Conservation (phyloP, 2,329 filamentous ascomycete genomes). For the Aquanectria penicillioides region DNA sequence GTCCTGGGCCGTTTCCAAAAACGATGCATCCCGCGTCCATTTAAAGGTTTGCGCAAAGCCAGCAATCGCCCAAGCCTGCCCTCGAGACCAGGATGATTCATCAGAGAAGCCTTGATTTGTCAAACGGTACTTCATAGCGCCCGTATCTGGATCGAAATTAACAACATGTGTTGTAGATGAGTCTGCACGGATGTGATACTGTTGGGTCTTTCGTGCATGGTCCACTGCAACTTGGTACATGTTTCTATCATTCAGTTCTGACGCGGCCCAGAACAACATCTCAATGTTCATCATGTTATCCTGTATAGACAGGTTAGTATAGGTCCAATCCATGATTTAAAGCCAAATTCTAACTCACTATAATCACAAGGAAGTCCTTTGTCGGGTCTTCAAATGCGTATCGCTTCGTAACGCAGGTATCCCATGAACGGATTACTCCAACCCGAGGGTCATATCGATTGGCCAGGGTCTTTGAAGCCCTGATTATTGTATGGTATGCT, state of each 20-base stretch:
- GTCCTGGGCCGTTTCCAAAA: constrained; percentile 53
- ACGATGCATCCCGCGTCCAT: constrained; percentile 55
- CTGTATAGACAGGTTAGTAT: constrained; percentile 29
- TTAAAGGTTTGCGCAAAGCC: constrained; percentile 57
- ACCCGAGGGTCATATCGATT: constrained; percentile 48
- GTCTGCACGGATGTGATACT: constrained; percentile 52
- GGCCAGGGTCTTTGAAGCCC: constrained; percentile 49
- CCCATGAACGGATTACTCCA: constrained; percentile 54
- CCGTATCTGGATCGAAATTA: constrained; percentile 55
- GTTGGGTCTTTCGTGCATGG: constrained; percentile 52
- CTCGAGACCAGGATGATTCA: constrained; percentile 56
- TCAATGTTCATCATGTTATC: constrained; percentile 55
- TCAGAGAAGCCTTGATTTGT: constrained; percentile 59
- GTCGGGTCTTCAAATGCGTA: constrained; percentile 49
- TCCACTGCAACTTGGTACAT: constrained; percentile 48
- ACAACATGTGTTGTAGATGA: constrained; percentile 54
- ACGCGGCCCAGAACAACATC: constrained; percentile 53
- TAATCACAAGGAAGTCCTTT: constrained; percentile 53
- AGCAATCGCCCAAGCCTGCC: constrained; percentile 60
- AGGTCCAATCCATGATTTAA: no score
- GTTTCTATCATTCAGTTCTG: constrained; percentile 41
- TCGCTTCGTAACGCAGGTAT: constrained; percentile 51
- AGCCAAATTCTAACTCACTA: constrained; percentile 41
- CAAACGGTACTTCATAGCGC: constrained; percentile 50
- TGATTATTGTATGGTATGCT: constrained; percentile 47